phyloP scores from a whole-genome alignment of 2,329 filamentous ascomycete species.

The Microthyrium microscopicum region DNA sequence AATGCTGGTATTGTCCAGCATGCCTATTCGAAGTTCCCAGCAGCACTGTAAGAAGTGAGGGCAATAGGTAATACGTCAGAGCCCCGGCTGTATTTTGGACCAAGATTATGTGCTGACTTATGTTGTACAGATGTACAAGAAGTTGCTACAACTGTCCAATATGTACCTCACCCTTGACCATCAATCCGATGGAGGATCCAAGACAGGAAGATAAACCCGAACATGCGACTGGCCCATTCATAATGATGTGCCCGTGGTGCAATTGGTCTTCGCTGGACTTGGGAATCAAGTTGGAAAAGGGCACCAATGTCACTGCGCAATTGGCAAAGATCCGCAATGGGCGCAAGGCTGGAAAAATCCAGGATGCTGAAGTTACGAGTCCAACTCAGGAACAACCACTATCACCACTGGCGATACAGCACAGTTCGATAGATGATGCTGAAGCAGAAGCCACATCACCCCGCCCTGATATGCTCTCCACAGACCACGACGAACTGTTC shows the following conservation, averaged over 20 bases:
- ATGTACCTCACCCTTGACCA: constrained; percentile 64
- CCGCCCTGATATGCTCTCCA: not conserved
- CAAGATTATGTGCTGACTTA: not conserved
- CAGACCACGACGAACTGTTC: constrained; percentile 19
- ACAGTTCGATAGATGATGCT: not conserved
- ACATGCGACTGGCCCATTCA: constrained; percentile 42
- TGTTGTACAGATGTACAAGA: constrained; percentile 53
- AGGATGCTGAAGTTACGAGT: constrained; percentile 17
- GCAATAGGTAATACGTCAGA: constrained; percentile 51
- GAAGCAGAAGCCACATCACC: not conserved
- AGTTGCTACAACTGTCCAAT: constrained; percentile 93
- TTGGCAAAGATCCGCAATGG: constrained; percentile 51
- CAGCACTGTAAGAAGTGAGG: constrained; percentile 80
- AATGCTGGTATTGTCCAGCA: constrained; percentile 88
- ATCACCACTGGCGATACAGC: not conserved
- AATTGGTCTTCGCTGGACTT: constrained; percentile 85
- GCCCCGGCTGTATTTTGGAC: not conserved
- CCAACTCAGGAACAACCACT: constrained; percentile 10
- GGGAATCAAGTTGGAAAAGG: constrained; percentile 76
- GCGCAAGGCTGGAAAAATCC: constrained; percentile 23
- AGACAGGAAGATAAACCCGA: constrained; percentile 8
- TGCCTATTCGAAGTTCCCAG: constrained; percentile 94
- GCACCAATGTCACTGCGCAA: constrained; percentile 71
- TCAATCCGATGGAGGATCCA: constrained; percentile 49
- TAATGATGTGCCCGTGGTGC: constrained; percentile 78